Conservation (phyloP, 768 basidiomycete genomes). For the Rubroboletus satanas region DNA sequence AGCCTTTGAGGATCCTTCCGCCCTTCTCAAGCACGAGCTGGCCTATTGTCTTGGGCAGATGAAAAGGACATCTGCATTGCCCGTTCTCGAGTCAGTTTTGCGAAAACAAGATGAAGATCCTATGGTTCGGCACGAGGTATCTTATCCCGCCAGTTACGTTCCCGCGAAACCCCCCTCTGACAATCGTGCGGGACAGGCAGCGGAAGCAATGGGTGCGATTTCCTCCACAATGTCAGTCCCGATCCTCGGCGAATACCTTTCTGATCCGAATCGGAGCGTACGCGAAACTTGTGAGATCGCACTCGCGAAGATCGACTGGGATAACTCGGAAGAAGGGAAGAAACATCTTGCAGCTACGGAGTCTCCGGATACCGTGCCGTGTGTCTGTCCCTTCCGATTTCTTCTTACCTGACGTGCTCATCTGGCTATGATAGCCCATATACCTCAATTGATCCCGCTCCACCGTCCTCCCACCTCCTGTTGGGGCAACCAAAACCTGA, state of each 20-base stretch:
- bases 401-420: not conserved
- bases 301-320: constrained; percentile 91
- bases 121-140: constrained; percentile 97
- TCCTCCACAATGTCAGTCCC: constrained; percentile 63
- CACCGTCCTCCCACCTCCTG: constrained; percentile 64
- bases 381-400: not conserved
- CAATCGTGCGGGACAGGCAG: constrained; percentile 55
- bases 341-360: constrained; percentile 37
- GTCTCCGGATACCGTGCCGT: constrained; percentile 38
- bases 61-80: constrained; percentile 66
- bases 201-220: constrained; percentile 98
- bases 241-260: constrained; percentile 65
- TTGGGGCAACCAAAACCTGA: constrained; percentile 49
- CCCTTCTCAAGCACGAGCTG: constrained; percentile 92
- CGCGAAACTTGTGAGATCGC: constrained; percentile 98
- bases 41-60: constrained; percentile 97
- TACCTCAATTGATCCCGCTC: constrained; percentile 88
- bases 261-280: constrained; percentile 69
- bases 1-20: constrained; percentile 87
- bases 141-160: constrained; percentile 11
- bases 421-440: constrained; percentile 47
- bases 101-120: constrained; percentile 70
- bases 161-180: constrained; percentile 2
- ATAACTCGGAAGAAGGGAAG: constrained; percentile 70
- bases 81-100: constrained; percentile 74